Percentiles rank a stretch among this genome's conserved stretches.
Conservation (phyloP, 306 rosid genomes). For the Lagenaria siceraria region DNA sequence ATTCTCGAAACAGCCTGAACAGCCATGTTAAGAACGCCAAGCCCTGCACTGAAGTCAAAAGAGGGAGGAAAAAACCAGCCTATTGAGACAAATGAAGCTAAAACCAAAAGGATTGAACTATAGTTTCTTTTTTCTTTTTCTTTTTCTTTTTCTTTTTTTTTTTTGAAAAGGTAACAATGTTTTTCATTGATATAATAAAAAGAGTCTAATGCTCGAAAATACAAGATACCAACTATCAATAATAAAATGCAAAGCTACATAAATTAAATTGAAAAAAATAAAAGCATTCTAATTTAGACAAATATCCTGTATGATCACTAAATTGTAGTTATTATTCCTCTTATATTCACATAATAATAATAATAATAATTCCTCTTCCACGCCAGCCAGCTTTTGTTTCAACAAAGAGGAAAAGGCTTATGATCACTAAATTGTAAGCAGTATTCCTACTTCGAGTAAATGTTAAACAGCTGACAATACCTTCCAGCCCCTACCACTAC, state of each 20-base stretch:
- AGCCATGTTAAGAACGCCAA: conserved; percentile 85
- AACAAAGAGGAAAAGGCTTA: conserved; percentile 11
- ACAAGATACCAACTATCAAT: no score
- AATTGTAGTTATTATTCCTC: not conserved
- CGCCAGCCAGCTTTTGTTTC: not conserved
- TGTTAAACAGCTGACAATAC: conserved; percentile 25
- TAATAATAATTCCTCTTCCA: not conserved
- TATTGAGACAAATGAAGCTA: not conserved
- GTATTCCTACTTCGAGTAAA: conserved; percentile 8
- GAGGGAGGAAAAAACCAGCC: not conserved
- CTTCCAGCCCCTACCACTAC: conserved; percentile 99
- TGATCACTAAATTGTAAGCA: conserved; percentile 10
- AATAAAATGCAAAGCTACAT: no score
- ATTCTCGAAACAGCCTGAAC: conserved; percentile 70
- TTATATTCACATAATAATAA: not conserved
- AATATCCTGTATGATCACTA: no score
- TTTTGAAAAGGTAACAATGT: no score
- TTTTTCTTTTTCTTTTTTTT: no score
- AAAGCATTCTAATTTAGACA: no score
- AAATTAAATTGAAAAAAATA: no score
- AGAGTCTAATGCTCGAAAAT: no score
- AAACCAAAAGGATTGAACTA: not conserved
- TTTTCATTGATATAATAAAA: no score
- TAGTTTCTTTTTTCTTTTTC: not conserved
- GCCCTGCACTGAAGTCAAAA: conserved; percentile 73